Conservation (phyloP, 2,329 filamentous ascomycete species). For the Neonectria punicea region DNA sequence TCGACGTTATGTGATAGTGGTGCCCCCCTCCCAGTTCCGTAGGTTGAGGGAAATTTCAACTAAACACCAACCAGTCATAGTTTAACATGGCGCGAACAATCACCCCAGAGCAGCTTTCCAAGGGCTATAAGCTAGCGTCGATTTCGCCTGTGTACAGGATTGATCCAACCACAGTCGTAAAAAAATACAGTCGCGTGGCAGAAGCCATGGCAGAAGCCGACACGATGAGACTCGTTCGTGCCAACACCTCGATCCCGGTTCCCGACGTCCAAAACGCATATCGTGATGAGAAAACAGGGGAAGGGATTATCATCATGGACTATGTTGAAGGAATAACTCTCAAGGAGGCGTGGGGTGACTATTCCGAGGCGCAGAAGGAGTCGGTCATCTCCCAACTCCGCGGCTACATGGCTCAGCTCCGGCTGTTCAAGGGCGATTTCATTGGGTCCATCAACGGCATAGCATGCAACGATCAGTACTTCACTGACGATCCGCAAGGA, state of each 20-base stretch:
- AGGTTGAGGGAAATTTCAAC: too few relatives aligned
- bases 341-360: slow-evolving; percentile 26
- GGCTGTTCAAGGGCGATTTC: slow-evolving; percentile 27
- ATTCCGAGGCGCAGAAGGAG: slow-evolving; percentile 24
- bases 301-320: slow-evolving; percentile 33
- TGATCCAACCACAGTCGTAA: neutral
- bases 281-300: slow-evolving; percentile 17
- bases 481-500: slow-evolving; percentile 19
- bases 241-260: slow-evolving; percentile 22
- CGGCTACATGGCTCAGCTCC: slow-evolving; percentile 33
- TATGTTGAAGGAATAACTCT: slow-evolving; percentile 31
- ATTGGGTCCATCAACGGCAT: slow-evolving; percentile 34
- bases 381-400: slow-evolving; percentile 33
- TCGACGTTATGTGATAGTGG: too few relatives aligned
- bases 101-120: neutral
- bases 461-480: slow-evolving; percentile 35
- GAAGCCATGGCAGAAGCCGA: slow-evolving; percentile 15
- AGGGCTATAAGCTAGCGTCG: neutral
- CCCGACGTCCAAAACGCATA: slow-evolving; percentile 26
- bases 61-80: neutral
- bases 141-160: neutral
- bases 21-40: too few relatives aligned
- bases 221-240: slow-evolving; percentile 11
- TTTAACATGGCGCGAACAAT: neutral
- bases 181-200: neutral